A percentile compares a stretch with the other conserved stretches of the same genome.
phyloP scores from a whole-genome alignment of 768 basidiomycete species.

The Phylloporus arenicola region DNA sequence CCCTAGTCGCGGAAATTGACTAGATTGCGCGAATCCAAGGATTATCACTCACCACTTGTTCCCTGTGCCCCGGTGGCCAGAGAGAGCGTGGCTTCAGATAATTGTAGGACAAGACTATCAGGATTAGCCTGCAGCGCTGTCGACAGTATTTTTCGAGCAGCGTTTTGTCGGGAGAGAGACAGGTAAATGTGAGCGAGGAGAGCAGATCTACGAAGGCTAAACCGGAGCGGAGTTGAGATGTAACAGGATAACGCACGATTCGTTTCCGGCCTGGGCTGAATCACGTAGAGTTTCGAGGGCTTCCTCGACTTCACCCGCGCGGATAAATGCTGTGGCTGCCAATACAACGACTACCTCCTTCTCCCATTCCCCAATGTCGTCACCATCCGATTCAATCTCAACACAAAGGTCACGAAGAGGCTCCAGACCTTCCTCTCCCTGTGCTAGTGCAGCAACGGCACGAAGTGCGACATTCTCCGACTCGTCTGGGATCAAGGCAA shows the following conservation, averaged over 20 bases:
- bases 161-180: conserved; percentile 81
- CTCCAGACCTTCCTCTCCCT: conserved; percentile 59
- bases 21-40: conserved; percentile 7
- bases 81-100: conserved; percentile 80
- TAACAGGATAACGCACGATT: conserved; percentile 57
- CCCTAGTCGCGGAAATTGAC: conserved; percentile 10
- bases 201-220: conserved; percentile 52
- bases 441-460: conserved; percentile 70
- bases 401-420: conserved; percentile 80
- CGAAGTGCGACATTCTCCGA: conserved; percentile 64
- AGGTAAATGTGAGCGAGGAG: conserved; percentile 83
- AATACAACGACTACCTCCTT: conserved; percentile 71
- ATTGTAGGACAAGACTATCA: conserved; percentile 84
- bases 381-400: conserved; percentile 74
- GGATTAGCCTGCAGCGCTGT: conserved; percentile 82
- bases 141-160: conserved; percentile 82
- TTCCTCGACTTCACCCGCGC: conserved; percentile 85
- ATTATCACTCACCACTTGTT: conserved; percentile 39
- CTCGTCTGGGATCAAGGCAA: conserved; percentile 50
- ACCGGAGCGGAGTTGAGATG: neutral
- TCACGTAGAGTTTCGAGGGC: conserved; percentile 83
- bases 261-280: conserved; percentile 68
- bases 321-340: conserved; percentile 82
- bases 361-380: conserved; percentile 63
- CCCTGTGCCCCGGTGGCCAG: conserved; percentile 70